Evolutionary conservation across 2,329 filamentous ascomycete genomes (phyloP).

Genomic region (Diplocarpon mali): DNA sequence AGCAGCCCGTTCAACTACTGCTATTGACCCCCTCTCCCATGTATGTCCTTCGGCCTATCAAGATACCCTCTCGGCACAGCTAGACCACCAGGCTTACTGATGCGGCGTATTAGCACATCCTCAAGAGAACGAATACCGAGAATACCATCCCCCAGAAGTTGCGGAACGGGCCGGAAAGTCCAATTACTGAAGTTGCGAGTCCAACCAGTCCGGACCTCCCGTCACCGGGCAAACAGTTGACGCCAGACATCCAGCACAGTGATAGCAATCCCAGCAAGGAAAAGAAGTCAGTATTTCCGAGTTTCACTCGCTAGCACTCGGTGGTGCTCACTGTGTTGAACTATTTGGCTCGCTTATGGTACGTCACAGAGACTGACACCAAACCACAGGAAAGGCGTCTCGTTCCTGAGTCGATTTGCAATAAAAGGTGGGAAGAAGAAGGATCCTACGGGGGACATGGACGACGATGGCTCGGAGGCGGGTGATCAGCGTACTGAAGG

Average conservation of each 20-base stretch:
- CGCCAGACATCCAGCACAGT: conserved; percentile 21
- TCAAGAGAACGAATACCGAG: conserved; percentile 56
- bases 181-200: conserved; percentile 22
- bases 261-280: conserved; percentile 36
- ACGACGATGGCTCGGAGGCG: conserved; percentile 56
- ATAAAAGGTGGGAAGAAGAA: conserved; percentile 72
- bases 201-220: conserved; percentile 19
- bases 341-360: conserved; percentile 14
- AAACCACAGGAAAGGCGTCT: conserved; percentile 62
- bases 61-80: neutral
- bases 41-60: conserved; percentile 33
- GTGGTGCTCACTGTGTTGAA: conserved; percentile 12
- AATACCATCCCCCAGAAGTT: conserved; percentile 41
- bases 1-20: conserved; percentile 26
- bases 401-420: conserved; percentile 73
- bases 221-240: conserved; percentile 28
- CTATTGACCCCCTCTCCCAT: conserved; percentile 58
- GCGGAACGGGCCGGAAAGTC: conserved; percentile 42
- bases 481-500: conserved; percentile 63
- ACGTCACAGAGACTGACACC: neutral
- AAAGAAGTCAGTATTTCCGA: conserved; percentile 46
- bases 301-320: conserved; percentile 3
- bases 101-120: conserved; percentile 36
- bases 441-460: conserved; percentile 38
- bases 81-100: conserved; percentile 11